phyloP scores from a whole-genome alignment of 2,329 filamentous ascomycete genomes.

The Talaromyces sp. region DNA sequence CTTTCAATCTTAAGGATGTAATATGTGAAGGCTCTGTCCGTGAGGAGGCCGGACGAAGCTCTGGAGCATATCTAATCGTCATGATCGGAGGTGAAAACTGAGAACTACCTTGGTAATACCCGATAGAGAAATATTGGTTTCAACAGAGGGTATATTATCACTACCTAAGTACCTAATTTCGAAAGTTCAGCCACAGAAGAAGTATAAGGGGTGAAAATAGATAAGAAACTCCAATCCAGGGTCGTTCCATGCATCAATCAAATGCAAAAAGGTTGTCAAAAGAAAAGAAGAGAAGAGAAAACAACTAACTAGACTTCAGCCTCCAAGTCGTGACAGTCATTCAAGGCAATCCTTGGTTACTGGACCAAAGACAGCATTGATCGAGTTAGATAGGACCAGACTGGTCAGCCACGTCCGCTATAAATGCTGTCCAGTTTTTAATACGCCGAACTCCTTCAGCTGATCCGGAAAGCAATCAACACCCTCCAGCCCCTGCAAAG shows the following conservation, averaged over 20 bases:
- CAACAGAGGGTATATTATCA: constrained; percentile 26
- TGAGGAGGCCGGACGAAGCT: too few relatives aligned
- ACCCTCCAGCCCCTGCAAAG: constrained; percentile 1
- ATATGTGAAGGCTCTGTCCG: too few relatives aligned
- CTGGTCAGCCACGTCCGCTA: neutral
- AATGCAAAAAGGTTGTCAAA: constrained; percentile 16
- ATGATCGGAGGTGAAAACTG: neutral
- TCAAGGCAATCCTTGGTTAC: neutral
- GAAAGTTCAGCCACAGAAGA: constrained; percentile 15
- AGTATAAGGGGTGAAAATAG: constrained; percentile 7
- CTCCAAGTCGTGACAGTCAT: constrained; percentile 3
- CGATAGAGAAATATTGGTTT: neutral
- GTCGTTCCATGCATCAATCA: constrained; percentile 25
- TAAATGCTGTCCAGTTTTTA: constrained; percentile 14
- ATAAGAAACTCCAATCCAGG: constrained; percentile 22
- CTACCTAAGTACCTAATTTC: constrained; percentile 21
- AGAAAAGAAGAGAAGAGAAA: constrained; percentile 8
- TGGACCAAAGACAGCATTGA: neutral
- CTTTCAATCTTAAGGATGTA: too few relatives aligned
- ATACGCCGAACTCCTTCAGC: constrained; percentile 21
- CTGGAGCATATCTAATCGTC: too few relatives aligned
- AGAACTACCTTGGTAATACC: neutral
- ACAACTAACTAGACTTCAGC: constrained; percentile 5
- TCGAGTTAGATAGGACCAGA: neutral
- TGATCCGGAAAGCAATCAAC: constrained; percentile 9